Evolutionary conservation across 1,139 yeast species (phyloP).

Genomic region (Sugiyamaella neomexicana): DNA sequence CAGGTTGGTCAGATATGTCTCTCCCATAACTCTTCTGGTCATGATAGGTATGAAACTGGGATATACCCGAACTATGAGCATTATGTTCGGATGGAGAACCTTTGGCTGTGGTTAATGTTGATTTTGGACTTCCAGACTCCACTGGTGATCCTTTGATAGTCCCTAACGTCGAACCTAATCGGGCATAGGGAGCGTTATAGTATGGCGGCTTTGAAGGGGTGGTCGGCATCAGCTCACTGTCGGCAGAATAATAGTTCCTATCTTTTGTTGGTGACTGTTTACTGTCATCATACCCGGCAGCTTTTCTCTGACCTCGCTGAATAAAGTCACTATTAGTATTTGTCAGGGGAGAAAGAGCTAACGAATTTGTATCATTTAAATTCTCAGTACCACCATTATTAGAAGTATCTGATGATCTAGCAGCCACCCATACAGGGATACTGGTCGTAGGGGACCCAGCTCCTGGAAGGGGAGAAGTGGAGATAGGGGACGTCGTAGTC

Average conservation of each 20-base stretch:
- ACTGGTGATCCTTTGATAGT: slow-evolving; percentile 31
- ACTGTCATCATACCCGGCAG: not conserved
- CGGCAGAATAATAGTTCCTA: not conserved
- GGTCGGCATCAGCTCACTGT: not conserved
- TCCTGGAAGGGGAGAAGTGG: slow-evolving; percentile 13
- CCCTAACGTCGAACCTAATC: slow-evolving; percentile 6
- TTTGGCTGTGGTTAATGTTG: slow-evolving; percentile 10
- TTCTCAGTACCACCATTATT: not conserved
- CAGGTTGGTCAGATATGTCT: not conserved
- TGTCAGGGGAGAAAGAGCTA: slow-evolving; percentile 1
- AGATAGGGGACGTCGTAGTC: slow-evolving; percentile 8
- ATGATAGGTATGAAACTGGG: not conserved
- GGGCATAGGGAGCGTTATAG: slow-evolving; percentile 15
- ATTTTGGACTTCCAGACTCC: slow-evolving; percentile 1
- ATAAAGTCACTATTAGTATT: not conserved
- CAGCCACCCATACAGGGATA: slow-evolving; percentile 16
- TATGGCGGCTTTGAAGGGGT: slow-evolving; percentile 5
- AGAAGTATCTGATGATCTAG: slow-evolving; percentile 8
- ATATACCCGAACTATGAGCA: not conserved
- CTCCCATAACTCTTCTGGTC: not conserved
- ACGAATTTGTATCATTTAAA: not conserved
- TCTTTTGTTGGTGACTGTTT: not conserved
- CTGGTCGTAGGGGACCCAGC: slow-evolving; percentile 14
- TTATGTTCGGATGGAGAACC: slow-evolving; percentile 26
- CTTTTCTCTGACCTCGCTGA: not conserved